These are phyloP conservation scores for Nicotiana undulata DNA, from an alignment of 257 asterid species.

Conservation along the genomic window DNA sequence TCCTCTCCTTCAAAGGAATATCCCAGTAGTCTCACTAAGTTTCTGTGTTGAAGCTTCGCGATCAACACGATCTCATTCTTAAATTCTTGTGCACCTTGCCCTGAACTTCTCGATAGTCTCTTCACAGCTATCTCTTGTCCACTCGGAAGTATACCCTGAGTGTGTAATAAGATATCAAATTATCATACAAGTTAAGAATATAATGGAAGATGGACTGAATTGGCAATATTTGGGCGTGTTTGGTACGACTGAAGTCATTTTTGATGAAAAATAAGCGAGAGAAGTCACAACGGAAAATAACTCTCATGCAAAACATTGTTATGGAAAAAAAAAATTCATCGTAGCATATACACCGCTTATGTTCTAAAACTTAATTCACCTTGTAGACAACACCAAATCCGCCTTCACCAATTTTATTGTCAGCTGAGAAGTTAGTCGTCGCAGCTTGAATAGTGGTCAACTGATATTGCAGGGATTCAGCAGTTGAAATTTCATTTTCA, in stretches of 20 bases:
- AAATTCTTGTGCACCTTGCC: constrained; percentile 26
- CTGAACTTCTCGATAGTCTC: constrained; percentile 10
- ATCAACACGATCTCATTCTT: constrained; percentile 16
- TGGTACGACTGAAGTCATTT: background rate
- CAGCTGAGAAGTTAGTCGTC: constrained; percentile 9
- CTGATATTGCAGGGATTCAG: constrained; percentile 1
- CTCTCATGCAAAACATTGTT: background rate
- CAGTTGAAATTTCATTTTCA: background rate
- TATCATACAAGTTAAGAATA: background rate
- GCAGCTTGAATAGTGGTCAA: constrained; percentile 13
- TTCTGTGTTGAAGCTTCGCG: constrained; percentile 25
- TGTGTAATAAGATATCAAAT: background rate
- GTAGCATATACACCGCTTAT: background rate
- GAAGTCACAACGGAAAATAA: background rate
- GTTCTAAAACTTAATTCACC: background rate
- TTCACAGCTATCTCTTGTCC: constrained; percentile 22
- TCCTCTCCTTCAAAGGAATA: constrained; percentile 17
- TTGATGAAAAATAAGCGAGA: background rate
- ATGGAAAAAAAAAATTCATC: background rate
- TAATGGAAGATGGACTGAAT: background rate
- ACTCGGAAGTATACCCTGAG: constrained; percentile 6
- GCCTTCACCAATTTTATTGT: constrained; percentile 12
- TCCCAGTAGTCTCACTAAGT: constrained; percentile 22
- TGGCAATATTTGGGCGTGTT: background rate
- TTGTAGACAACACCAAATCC: constrained; percentile 21